Base-by-base conservation (phyloP, 2,329 filamentous ascomycete species). In the Grosmannia penicillata region DNA sequence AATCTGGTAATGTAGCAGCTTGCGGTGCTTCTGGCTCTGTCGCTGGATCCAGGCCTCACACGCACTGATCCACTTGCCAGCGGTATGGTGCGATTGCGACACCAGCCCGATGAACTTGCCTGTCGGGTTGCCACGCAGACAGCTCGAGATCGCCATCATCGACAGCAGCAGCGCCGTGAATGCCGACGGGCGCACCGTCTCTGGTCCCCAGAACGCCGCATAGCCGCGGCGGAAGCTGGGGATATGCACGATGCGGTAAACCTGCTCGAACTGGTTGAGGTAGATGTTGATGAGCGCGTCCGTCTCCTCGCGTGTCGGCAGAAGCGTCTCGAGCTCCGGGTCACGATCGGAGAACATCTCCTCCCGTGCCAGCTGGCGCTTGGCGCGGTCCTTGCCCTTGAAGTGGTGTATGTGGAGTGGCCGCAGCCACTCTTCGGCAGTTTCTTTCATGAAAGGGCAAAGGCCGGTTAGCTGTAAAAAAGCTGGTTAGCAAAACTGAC, bases 11-110 rank as follows among this genome's bases (percentile, higher is more conserved):
- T 76, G 70, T 13, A 76, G 67, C 19, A 76, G 61, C 32, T 64
- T 63, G 33, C 72, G 66, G 45, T 75, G 70, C 54, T 76, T 76
- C 51, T 75, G 66, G 51, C 72, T 75, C 55, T 76, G 72, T 26
- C 57, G 57, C 21, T 56, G 52, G 25, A 64, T 59, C 71, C 72
- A 76, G 24, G 56, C 55, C 39, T 75, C 71, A 44, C 65, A 68
- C 5, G 67, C 65, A 43, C 60, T 62, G 44, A 75, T 65, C 70
- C 71, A 75, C 38, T 60, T 63, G 51, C 72, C 63, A 11, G 70
- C 70, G 49, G 59, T 64, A 48, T 66, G 61, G 24, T 70, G 65
- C n/a, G 66, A 62, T 46, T 62, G 68, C 27, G 70, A 73, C 51
- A 72, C 66, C 57, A 74, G 65, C 46, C 70, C 70, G 24, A 72